Evolutionary conservation across 768 basidiomycete species (phyloP).

Genomic region (Lactifluus pinguis): DNA sequence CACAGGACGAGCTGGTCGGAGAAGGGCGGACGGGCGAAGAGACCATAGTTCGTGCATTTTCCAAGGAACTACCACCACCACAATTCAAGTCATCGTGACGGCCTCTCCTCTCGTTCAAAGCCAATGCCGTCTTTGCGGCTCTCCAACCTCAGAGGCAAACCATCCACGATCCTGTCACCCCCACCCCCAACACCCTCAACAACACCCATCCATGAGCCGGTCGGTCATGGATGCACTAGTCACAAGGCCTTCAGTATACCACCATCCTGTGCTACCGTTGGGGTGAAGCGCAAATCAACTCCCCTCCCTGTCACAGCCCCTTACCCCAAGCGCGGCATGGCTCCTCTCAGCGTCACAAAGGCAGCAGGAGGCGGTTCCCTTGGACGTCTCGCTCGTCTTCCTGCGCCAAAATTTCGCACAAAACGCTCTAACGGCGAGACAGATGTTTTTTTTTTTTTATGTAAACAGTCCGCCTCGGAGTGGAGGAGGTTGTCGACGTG

Average conservation of each 20-base stretch:
- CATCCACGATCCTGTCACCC: constrained; percentile 1
- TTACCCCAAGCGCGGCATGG: constrained; percentile 17
- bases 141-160: neutral
- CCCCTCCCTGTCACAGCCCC: constrained; percentile 18
- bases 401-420: constrained; percentile 19
- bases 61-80: constrained; percentile 20
- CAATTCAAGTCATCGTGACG: neutral
- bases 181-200: neutral
- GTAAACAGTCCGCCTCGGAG: constrained; percentile 19
- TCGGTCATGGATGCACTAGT: neutral
- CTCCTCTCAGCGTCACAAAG: constrained; percentile 19
- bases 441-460: constrained; percentile 11
- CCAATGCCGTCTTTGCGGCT: constrained; percentile 1
- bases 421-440: constrained; percentile 4
- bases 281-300: constrained; percentile 18
- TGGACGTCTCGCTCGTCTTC: constrained; percentile 20
- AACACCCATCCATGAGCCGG: neutral
- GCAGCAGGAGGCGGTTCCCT: constrained; percentile 12
- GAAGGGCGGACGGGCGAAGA: constrained; percentile 24
- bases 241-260: neutral
- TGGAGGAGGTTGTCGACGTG: constrained; percentile 55
- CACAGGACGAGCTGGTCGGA: constrained; percentile 11
- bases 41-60: constrained; percentile 31
- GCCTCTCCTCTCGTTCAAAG: constrained; percentile 3
- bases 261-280: constrained; percentile 3